Evolutionary conservation across 2,329 filamentous ascomycete genomes (phyloP), one percentile per base, ranked within the genome.

Genomic region (Penicillium crustosum): DNA sequence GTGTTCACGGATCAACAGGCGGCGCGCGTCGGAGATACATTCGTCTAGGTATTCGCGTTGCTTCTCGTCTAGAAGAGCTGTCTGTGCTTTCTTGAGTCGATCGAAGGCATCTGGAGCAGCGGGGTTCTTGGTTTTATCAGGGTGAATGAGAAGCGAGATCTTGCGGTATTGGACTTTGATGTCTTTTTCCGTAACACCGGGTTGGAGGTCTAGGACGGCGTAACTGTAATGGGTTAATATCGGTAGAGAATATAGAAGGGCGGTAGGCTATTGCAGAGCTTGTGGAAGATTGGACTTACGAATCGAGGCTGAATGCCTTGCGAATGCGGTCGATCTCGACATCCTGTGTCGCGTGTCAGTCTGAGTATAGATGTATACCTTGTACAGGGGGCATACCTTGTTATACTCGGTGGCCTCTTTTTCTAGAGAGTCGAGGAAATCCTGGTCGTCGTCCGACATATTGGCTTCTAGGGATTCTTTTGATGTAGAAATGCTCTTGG

Each of bases 101-200:
- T 99, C 94, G 73, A 99, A 99, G 64, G 94, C 94, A 69, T 97
- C 94, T 4, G 94, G 93, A 0, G 94, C 94, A 49, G 82, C 85
- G 0, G 91, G 89, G 72, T 99, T 97, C 70, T 87, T 87, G 56
- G 94, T 97, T 77, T 99, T 99, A 81, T 99, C 94, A 7, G 94
- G 94, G 80, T 99, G 94, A 80, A 99, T 97, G 49, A 99, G 87
- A 57, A 99, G 88, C n/a, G 94, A 99, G 77, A 97, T 97, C 70
- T 91, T 93, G 81, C 94, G 93, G 79, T 97, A 99, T 66, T 86
- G 85, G 67, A 88, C 81, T 78, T 97, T 97, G 82, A 99, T 97
- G 78, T 97, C 94, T 59, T 91, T 93, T 68, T 97, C 93, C 55
- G 94, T 87, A 21, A 97, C 91, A 72, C 94, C 94, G 4, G 94